phyloP scores from a whole-genome alignment of 495 filamentous ascomycete species.

The Astrocystis sublimbata region DNA sequence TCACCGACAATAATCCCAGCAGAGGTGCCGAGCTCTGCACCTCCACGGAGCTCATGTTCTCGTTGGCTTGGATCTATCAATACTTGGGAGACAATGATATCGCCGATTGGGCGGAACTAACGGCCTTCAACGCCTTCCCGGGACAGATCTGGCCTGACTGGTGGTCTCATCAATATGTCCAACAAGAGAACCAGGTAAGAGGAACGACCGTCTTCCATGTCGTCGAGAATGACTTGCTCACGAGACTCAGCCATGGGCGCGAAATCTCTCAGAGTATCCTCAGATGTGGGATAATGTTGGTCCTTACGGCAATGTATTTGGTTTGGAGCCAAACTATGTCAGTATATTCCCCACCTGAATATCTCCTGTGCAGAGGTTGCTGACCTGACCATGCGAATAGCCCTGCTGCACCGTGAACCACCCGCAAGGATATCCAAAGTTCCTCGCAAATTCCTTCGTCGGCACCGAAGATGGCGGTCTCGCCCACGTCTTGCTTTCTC shows the following conservation, averaged over 20 bases:
- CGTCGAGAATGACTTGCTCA: neutral
- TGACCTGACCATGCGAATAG: slow-evolving; percentile 26
- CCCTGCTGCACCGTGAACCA: slow-evolving; percentile 67
- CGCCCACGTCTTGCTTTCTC: slow-evolving; percentile 47
- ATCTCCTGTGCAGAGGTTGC: neutral
- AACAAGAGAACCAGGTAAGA: slow-evolving; percentile 55
- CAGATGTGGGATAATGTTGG: slow-evolving; percentile 56
- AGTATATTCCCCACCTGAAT: slow-evolving; percentile 12
- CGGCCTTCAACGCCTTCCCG: slow-evolving; percentile 59
- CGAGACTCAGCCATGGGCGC: slow-evolving; percentile 37
- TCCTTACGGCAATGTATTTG: slow-evolving; percentile 45
- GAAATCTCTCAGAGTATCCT: slow-evolving; percentile 39
- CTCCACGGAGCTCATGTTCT: slow-evolving; percentile 36
- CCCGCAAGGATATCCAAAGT: slow-evolving; percentile 62
- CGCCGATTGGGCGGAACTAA: slow-evolving; percentile 54
- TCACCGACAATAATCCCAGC: slow-evolving; percentile 34
- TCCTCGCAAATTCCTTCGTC: slow-evolving; percentile 41
- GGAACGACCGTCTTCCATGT: neutral
- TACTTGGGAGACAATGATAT: slow-evolving; percentile 46
- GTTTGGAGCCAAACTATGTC: slow-evolving; percentile 41
- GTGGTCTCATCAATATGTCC: slow-evolving; percentile 61
- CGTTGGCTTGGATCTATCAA: slow-evolving; percentile 36
- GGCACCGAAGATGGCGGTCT: slow-evolving; percentile 39
- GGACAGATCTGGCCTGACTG: slow-evolving; percentile 53
- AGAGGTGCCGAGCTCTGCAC: slow-evolving; percentile 39